Evolutionary conservation across 192 early-diverging fungal species (phyloP).

Genomic region (Pilaira anomala): DNA sequence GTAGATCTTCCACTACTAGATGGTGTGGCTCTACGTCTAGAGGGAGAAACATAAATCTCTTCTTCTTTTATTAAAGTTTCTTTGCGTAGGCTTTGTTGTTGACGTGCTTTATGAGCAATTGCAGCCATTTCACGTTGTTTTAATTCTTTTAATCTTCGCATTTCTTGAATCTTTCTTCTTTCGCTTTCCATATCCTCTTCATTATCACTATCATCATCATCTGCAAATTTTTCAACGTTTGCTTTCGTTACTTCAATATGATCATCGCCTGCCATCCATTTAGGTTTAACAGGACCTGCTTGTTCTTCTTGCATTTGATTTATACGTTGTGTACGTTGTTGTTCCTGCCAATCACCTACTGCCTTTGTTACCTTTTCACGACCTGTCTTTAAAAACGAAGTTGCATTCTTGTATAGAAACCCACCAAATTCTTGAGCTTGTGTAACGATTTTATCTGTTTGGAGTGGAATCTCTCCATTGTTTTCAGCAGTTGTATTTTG

Average conservation of each 20-base stretch:
- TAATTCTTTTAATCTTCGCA: background rate
- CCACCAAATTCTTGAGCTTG: constrained; percentile 58
- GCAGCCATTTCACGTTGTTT: background rate
- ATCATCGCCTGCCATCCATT: constrained; percentile 34
- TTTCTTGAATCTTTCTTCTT: constrained; percentile 7
- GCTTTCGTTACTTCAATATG: background rate
- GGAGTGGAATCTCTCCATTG: constrained; percentile 41
- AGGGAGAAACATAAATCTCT: constrained; percentile 29
- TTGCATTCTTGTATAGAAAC: constrained; percentile 66
- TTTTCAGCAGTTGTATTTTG: constrained; percentile 18
- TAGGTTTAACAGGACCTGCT: constrained; percentile 31
- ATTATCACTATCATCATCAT: constrained; percentile 20
- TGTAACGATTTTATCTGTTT: constrained; percentile 52
- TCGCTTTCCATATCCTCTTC: background rate
- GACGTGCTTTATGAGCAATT: background rate
- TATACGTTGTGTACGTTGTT: constrained; percentile 23
- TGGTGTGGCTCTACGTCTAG: constrained; percentile 13
- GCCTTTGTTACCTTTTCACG: constrained; percentile 58
- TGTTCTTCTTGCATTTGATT: constrained; percentile 20
- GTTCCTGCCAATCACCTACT: constrained; percentile 56
- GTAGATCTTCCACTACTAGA: background rate
- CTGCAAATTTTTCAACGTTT: constrained; percentile 4
- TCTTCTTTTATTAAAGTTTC: constrained; percentile 3
- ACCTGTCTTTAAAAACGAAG: constrained; percentile 59
- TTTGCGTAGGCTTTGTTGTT: constrained; percentile 4